Conservation (phyloP, 768 basidiomycete species). For the Dacryopinax primogenitus region DNA sequence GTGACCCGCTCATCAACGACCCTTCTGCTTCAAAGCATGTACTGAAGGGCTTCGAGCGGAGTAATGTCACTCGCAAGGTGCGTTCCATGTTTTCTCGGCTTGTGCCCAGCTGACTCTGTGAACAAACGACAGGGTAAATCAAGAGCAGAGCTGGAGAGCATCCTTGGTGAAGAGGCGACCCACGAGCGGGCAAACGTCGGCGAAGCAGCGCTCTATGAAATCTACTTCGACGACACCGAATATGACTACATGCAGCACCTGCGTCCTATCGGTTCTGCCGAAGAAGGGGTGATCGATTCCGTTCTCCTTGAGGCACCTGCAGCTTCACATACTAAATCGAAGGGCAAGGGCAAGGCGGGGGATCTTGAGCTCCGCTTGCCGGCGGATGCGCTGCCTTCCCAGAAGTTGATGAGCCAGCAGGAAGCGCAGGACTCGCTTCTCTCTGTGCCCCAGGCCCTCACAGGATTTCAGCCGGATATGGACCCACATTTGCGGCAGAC, state of each 20-base stretch:
- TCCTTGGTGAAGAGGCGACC: slow-evolving; percentile 38
- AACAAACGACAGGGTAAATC: slow-evolving; percentile 50
- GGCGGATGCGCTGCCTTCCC: slow-evolving; percentile 57
- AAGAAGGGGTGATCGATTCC: slow-evolving; percentile 58
- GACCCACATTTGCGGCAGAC: slow-evolving; percentile 88
- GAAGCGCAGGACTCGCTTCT: slow-evolving; percentile 42
- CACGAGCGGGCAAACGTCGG: slow-evolving; percentile 53
- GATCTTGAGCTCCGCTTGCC: slow-evolving; percentile 45
- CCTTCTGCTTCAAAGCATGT: slow-evolving; percentile 79
- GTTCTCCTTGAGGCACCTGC: slow-evolving; percentile 64
- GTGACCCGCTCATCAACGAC: slow-evolving; percentile 92
- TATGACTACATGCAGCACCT: slow-evolving; percentile 99
- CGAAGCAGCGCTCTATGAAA: slow-evolving; percentile 76
- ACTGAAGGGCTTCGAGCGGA: slow-evolving; percentile 67
- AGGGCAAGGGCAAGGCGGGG: slow-evolving; percentile 31
- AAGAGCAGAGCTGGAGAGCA: slow-evolving; percentile 61
- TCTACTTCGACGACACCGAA: slow-evolving; percentile 89
- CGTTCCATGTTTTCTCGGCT: slow-evolving; percentile 8
- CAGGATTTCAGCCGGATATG: slow-evolving; percentile 91
- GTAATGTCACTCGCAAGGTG: slow-evolving; percentile 50
- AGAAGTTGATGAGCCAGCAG: slow-evolving; percentile 29
- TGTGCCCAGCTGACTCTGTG: slow-evolving; percentile 9
- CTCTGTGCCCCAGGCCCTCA: slow-evolving; percentile 65
- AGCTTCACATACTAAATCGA: slow-evolving; percentile 16
- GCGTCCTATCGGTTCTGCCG: slow-evolving; percentile 57